A percentile compares a stretch with the other conserved stretches of the same genome.
phyloP scores from a whole-genome alignment of 257 asterid species.

The Solanum commersonii region DNA sequence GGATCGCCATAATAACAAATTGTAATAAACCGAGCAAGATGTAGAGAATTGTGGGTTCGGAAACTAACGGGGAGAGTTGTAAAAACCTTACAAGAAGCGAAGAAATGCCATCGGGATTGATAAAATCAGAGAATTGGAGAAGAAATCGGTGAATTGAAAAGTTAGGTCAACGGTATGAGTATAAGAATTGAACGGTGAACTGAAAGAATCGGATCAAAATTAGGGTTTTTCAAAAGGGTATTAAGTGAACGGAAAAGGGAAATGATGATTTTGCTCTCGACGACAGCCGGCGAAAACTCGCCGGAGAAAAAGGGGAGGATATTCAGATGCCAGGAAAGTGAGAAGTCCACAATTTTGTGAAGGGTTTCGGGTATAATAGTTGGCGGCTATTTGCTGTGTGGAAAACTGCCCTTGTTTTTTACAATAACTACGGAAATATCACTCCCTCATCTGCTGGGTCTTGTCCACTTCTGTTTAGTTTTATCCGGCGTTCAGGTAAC shows the following conservation, averaged over 20 bases:
- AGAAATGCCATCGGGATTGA: constrained; percentile 5
- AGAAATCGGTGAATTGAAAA: background rate
- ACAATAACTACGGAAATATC: background rate
- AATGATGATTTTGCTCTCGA: background rate
- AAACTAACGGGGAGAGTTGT: background rate
- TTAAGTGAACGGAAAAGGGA: background rate
- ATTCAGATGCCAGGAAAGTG: background rate
- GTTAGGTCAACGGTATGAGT: background rate
- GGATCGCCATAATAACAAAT: constrained; percentile 61
- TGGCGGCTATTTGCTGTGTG: background rate
- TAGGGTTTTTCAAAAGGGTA: background rate
- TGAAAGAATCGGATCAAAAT: background rate
- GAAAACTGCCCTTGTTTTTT: background rate
- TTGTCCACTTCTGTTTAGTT: background rate
- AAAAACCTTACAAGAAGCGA: background rate
- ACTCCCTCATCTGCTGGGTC: background rate
- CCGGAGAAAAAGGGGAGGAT: background rate
- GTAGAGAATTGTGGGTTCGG: constrained; percentile 17
- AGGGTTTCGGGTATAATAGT: background rate
- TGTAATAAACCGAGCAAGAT: constrained; percentile 20
- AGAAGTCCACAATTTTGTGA: background rate
- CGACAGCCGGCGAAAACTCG: background rate
- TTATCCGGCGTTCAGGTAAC: background rate
- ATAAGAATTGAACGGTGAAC: background rate
- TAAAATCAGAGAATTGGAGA: background rate